Evolutionary conservation across 192 early-diverging fungal genomes (phyloP).

Genomic region (Mortierella claussenii): DNA sequence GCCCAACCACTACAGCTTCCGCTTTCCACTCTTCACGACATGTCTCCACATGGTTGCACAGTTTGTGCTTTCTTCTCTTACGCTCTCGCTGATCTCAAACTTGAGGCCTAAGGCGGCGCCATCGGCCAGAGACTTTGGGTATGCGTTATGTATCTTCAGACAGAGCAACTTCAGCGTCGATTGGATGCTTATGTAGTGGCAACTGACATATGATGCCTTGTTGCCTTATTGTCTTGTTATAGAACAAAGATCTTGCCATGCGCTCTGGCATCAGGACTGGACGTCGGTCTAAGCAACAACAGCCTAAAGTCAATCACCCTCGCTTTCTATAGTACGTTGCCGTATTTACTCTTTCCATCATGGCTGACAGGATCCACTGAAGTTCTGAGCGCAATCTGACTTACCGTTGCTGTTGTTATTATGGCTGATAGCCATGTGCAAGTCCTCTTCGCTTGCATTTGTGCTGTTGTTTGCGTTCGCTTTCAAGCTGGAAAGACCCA

Average conservation of each 20-base stretch:
- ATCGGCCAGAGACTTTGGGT: conserved; percentile 59
- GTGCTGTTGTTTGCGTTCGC: conserved; percentile 90
- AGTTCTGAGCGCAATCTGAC: background rate
- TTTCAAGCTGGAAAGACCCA: conserved; percentile 86
- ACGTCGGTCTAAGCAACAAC: conserved; percentile 93
- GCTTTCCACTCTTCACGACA: conserved; percentile 90
- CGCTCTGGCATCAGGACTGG: conserved; percentile 86
- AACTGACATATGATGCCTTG: background rate
- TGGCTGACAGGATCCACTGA: too few relatives aligned
- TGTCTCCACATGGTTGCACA: conserved; percentile 90
- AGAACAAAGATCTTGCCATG: conserved; percentile 85
- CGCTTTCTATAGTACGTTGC: conserved; percentile 82
- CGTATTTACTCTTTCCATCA: too few relatives aligned
- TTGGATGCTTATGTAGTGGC: background rate
- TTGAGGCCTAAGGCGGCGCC: conserved; percentile 70
- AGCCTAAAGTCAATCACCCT: conserved; percentile 89
- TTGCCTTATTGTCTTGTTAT: background rate
- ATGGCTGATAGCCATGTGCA: conserved; percentile 73
- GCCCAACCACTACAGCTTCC: conserved; percentile 80
- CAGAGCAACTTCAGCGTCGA: too few relatives aligned
- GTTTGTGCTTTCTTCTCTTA: conserved; percentile 67
- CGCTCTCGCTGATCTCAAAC: conserved; percentile 67
- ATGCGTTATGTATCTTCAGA: too few relatives aligned
- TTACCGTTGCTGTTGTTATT: conserved; percentile 4
- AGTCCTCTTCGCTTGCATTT: conserved; percentile 79